Conservation (phyloP, 179 eudicot species). For the Carnegiea gigantea region DNA sequence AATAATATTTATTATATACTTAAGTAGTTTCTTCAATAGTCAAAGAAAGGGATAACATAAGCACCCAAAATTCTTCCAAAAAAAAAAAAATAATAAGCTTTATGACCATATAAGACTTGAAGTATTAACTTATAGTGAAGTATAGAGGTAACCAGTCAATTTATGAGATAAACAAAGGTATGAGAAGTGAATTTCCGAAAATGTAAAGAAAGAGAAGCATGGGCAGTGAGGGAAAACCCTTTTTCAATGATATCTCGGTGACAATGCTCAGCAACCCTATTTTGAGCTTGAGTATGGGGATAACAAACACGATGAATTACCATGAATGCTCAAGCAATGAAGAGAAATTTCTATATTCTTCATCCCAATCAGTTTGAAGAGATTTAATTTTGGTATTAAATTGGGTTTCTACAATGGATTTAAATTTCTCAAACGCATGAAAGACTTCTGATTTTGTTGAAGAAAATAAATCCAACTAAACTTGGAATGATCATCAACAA, state of each 20-base stretch:
- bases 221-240: conserved; percentile 1
- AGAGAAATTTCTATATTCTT: conserved; percentile 4
- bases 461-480: not conserved
- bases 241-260: not conserved
- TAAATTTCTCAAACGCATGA: not conserved
- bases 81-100: not conserved
- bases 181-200: not conserved
- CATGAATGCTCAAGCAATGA: not conserved
- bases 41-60: not conserved
- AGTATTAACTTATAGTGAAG: too few species aligned
- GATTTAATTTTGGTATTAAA: conserved; percentile 5
- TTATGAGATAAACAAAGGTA: not conserved
- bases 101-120: not conserved
- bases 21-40: too few species aligned
- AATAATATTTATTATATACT: too few species aligned
- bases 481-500: conserved; percentile 13
- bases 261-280: not conserved
- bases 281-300: conserved; percentile 17
- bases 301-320: not conserved
- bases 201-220: not conserved
- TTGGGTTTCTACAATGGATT: not conserved
- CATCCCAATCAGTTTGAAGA: conserved; percentile 18
- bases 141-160: too few species aligned
- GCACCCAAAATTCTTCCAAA: not conserved
- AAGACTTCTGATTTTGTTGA: conserved; percentile 5